Base-by-base conservation (phyloP, 225 moss, liverwort and hornwort genomes). In the Neckera pumila region DNA sequence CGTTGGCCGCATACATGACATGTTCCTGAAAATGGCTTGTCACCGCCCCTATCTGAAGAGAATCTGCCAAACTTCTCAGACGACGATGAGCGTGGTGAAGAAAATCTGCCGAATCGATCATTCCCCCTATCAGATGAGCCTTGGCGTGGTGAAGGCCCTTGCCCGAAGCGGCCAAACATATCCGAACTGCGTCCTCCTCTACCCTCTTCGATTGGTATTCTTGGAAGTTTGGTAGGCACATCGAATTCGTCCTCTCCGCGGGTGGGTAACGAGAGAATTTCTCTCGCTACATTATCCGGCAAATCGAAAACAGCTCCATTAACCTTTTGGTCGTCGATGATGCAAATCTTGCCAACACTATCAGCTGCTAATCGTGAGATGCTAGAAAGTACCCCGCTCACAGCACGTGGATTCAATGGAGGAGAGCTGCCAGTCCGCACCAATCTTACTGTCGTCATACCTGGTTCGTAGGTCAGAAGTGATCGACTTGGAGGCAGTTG, bases 401-500 rank as follows among this genome's bases (percentile, higher is more conserved):
- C 94, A 85, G 66, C 86, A 34, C 94, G 94, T 69, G 91, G 76
- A 86, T 85, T 93, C 62, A 94, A 81, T 34, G 89, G 77, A 73
- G 64, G 86, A 43, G 80, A 74, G 59, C 74, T 75, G 22, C 86
- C 83, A 63, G 81, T 82, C 62, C 90, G 90, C 78, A 91, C 86
- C 83, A 94, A 78, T 85, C 90, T 89, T 17, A 94, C 73, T 79
- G 94, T 94, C 23, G 92, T 94, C 92, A 94, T 92, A 54, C 89
- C 86, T 91, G 97, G 93, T 89, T 98, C 97, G 72, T 95, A 94
- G 26, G 94, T 95, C 78, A 98, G 89, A 31, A 98, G 90, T 76
- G 98, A 98, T 57, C 98, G 95, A 80, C 91, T 94, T 40, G 97
- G 92, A 80, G 97, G 98, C 76, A 96, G 93, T 85, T 96, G 98